Evolutionary conservation across 495 filamentous ascomycete genomes (phyloP).

Genomic region (Penicillium dipodomyicola): DNA sequence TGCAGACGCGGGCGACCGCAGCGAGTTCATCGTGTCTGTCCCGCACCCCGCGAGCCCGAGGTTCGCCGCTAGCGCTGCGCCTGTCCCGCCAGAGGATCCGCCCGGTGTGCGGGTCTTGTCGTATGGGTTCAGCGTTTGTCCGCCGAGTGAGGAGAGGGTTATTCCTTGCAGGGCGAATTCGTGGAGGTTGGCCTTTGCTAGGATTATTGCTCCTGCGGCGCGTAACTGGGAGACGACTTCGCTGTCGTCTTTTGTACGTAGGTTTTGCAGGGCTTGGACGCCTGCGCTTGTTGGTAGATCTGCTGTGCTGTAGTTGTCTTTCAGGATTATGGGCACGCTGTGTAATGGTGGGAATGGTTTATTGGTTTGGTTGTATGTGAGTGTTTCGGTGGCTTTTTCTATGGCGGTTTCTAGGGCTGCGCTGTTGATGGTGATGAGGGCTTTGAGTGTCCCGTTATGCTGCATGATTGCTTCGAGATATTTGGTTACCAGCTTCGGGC

Average conservation of each 20-base stretch:
- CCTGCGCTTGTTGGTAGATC: conserved; percentile 57
- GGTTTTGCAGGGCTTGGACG: conserved; percentile 44
- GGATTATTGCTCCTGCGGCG: conserved; percentile 59
- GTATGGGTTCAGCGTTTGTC: conserved; percentile 63
- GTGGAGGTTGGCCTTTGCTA: conserved; percentile 65
- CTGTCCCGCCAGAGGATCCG: conserved; percentile 62
- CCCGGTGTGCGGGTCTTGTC: conserved; percentile 60
- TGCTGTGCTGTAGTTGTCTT: conserved; percentile 59
- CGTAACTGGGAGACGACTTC: conserved; percentile 46
- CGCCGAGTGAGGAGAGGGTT: conserved; percentile 57
- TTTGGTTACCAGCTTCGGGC: conserved; percentile 49
- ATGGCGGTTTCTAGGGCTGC: conserved; percentile 49
- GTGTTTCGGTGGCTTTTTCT: conserved; percentile 45
- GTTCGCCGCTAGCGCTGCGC: conserved; percentile 57
- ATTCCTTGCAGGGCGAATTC: conserved; percentile 64
- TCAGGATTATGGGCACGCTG: conserved; percentile 60
- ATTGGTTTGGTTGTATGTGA: conserved; percentile 23
- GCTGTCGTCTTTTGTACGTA: conserved; percentile 40
- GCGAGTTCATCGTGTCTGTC: conserved; percentile 62
- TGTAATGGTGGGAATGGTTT: conserved; percentile 19
- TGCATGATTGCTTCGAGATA: conserved; percentile 56
- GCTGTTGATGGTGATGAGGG: conserved; percentile 52
- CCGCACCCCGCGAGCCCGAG: conserved; percentile 58
- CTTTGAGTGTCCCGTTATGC: conserved; percentile 56
- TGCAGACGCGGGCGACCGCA: conserved; percentile 61